These are phyloP conservation scores for Sarcocystis neurona DNA, from an alignment of 169 alveolate species.

Conservation along the genomic window DNA sequence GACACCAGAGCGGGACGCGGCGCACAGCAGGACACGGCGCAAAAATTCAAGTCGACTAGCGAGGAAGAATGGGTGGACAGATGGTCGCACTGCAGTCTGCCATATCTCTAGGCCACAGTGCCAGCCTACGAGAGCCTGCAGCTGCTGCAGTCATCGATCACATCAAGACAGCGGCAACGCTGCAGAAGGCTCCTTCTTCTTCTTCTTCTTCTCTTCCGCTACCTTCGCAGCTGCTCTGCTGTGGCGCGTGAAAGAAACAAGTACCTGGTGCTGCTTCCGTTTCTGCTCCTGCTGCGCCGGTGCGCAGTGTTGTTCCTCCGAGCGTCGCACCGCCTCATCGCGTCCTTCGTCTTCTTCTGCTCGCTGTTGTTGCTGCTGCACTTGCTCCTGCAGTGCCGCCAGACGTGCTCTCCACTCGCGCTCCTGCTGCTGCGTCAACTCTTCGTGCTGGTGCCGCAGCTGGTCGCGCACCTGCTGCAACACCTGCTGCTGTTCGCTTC, in stretches of 20 bases:
- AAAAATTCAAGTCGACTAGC: no score
- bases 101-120: no score
- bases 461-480: not conserved
- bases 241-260: no score
- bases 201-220: not conserved
- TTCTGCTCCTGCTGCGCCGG: not conserved
- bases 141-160: no score
- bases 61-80: no score
- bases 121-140: no score
- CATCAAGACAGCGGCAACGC: no score
- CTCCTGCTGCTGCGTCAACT: not conserved
- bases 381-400: not conserved
- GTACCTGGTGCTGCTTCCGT: no score
- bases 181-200: not conserved
- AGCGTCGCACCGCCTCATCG: not conserved
- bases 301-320: not conserved
- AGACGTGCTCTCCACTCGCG: not conserved
- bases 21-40: no score
- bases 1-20: no score
- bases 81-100: no score
- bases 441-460: not conserved
- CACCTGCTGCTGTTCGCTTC: constrained; percentile 7
- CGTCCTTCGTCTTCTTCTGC: not conserved
- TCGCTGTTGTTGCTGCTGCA: not conserved
- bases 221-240: constrained; percentile 1